Evolutionary conservation across 257 asterid species (phyloP), one percentile per base, ranked within the genome.

Genomic region (Nicotiana benthamiana): DNA sequence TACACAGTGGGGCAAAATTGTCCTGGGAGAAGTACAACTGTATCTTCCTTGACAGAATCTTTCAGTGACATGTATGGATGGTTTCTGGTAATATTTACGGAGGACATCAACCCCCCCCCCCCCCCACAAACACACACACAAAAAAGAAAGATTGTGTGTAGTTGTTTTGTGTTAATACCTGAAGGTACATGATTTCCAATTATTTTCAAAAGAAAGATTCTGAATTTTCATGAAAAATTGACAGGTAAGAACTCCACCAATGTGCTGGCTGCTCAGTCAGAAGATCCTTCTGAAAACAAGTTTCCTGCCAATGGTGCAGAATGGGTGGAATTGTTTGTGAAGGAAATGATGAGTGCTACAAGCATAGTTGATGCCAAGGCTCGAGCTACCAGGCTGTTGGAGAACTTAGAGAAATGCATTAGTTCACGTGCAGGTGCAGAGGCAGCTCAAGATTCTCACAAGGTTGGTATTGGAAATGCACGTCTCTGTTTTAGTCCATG

Each of bases 311-410:
- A 86, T 83, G 97, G 98, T 82, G 88, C 87, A 3, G 91, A 87
- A 67, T 93, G 97, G 98, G 96, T 91, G 68, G 93, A 94, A 75
- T 83, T 88, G 60, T 68, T 95, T 75, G 93, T 95, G 78, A 84
- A 52, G 61, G 95, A 95, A 90, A 91, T 95, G 97, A 83, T 75
- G 82, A 81, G 65, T 66, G 92, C 98, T 82, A 85, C 90, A 48
- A 95, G 89, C 87, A 76, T 95, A 16, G 95, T 91, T 80, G 97
- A 95, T 79, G 98, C 98, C 70, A 89, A 83, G 84, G 78, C 83
- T 64, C 91, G 97, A n/a, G 95, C 95, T 20, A 70, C 93, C 0
- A 83, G 82, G 28, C 87, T 93, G 67, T 81, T 93, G 70, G 92
- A 91, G 89, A 85, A 81, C 75, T 83, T 94, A 86, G 97, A 92